Conservation (phyloP, 306 rosid genomes). For the Cicer arietinum region DNA sequence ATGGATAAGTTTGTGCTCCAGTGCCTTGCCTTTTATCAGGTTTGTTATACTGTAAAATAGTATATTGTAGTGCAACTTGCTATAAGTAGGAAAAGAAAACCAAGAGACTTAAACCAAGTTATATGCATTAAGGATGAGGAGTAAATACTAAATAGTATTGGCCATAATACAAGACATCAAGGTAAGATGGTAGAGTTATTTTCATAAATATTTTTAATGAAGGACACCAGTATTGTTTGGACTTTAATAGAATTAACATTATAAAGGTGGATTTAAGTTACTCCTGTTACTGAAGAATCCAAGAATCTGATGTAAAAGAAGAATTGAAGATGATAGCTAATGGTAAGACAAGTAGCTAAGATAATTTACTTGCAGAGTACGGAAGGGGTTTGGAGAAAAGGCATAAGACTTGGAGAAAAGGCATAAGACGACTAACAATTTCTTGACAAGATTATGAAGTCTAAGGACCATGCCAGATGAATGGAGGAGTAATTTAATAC, state of each 20-base stretch:
- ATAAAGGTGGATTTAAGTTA: background rate
- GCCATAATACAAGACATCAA: background rate
- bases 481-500: conserved; percentile 7
- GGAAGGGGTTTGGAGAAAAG: background rate
- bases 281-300: conserved; percentile 4
- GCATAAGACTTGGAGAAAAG: background rate
- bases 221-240: conserved; percentile 2
- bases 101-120: conserved; percentile 24
- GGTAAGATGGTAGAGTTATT: conserved; percentile 11
- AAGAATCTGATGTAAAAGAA: conserved; percentile 13
- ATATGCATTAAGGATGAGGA: conserved; percentile 1
- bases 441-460: background rate
- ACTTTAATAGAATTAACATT: background rate
- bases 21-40: conserved; percentile 92
- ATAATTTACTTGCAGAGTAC: background rate
- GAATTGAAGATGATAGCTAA: conserved; percentile 4
- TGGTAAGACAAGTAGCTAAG: background rate
- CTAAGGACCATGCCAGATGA: background rate
- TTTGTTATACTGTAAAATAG: conserved; percentile 42
- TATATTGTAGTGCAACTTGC: background rate
- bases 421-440: background rate
- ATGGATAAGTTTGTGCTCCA: conserved; percentile 88
- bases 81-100: conserved; percentile 3
- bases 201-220: background rate
- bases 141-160: background rate